phyloP scores from a whole-genome alignment of 805 yeast species.

The Kluyveromyces wickerhamii region DNA sequence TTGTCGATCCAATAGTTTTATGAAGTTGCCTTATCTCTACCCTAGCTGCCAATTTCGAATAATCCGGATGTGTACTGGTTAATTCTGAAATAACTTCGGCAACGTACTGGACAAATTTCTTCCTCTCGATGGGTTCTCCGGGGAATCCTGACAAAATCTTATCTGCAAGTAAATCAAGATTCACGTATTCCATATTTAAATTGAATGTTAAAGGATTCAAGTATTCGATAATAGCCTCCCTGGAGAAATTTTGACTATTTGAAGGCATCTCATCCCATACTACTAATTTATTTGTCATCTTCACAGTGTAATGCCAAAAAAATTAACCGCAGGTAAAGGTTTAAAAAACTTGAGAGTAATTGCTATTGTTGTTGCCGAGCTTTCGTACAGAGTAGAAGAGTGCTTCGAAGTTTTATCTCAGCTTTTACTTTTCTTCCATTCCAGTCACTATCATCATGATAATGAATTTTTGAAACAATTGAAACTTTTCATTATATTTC shows the following conservation, averaged over 20 bases:
- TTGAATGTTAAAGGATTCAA: constrained; percentile 60
- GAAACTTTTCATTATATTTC: no score
- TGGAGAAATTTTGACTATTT: background rate
- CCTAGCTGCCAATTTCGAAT: constrained; percentile 88
- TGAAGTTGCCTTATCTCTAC: constrained; percentile 87
- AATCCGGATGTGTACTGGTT: constrained; percentile 97
- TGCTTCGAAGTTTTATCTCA: no score
- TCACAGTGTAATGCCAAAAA: no score
- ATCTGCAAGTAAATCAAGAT: constrained; percentile 86
- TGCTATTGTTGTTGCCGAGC: no score
- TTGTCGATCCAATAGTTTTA: constrained; percentile 40
- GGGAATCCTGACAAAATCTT: constrained; percentile 65
- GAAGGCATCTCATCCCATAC: constrained; percentile 3
- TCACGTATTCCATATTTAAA: constrained; percentile 77
- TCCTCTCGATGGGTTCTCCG: constrained; percentile 87
- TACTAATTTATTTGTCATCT: constrained; percentile 5
- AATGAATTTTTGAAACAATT: no score
- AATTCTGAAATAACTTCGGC: constrained; percentile 95
- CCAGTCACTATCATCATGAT: no score
- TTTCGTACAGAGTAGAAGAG: no score
- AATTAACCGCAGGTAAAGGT: no score
- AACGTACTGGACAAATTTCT: constrained; percentile 67
- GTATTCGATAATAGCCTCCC: constrained; percentile 1
- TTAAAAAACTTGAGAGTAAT: no score
- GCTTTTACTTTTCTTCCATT: no score